These are phyloP conservation scores for Venturia asperata DNA, from an alignment of 2,329 filamentous ascomycete genomes.

Conservation along the genomic window DNA sequence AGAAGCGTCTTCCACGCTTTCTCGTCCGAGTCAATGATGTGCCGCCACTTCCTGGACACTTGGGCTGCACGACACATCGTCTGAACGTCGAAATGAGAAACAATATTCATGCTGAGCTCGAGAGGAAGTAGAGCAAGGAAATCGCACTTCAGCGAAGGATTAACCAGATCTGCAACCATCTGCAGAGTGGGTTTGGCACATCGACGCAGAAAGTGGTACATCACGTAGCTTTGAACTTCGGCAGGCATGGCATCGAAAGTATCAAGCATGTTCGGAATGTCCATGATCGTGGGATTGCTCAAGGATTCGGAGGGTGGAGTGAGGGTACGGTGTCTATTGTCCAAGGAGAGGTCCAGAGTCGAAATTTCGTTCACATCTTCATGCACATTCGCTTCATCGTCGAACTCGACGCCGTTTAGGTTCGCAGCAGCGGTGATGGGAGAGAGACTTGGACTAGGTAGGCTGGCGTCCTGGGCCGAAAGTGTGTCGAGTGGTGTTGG, in stretches of 20 bases:
- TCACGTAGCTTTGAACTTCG: conserved; percentile 89
- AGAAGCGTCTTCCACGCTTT: conserved; percentile 92
- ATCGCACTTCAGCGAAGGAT: conserved; percentile 90
- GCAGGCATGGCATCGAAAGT: conserved; percentile 86
- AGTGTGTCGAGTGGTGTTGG: conserved; percentile 57
- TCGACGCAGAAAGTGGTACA: conserved; percentile 87
- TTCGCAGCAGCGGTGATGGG: conserved; percentile 74
- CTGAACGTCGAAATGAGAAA: conserved; percentile 76
- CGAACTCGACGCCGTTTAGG: conserved; percentile 24
- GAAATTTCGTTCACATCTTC: conserved; percentile 32
- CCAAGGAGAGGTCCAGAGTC: conserved; percentile 29
- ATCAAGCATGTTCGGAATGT: conserved; percentile 80
- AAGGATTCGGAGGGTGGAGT: not conserved
- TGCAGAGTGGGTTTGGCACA: conserved; percentile 84
- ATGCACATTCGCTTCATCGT: conserved; percentile 24
- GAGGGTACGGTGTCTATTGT: not conserved
- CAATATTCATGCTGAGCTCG: conserved; percentile 80
- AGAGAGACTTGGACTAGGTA: conserved; percentile 90
- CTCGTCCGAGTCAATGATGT: conserved; percentile 85
- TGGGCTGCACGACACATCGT: conserved; percentile 87
- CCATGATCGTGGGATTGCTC: conserved; percentile 49
- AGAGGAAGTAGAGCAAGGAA: conserved; percentile 77
- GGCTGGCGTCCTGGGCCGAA: conserved; percentile 76
- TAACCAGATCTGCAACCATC: conserved; percentile 83
- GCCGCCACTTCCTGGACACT: conserved; percentile 90